A percentile compares a stretch with the other conserved stretches of the same genome.
Conservation (phyloP, 139 green algal species). For the Chlamydomonas sp. region DNA sequence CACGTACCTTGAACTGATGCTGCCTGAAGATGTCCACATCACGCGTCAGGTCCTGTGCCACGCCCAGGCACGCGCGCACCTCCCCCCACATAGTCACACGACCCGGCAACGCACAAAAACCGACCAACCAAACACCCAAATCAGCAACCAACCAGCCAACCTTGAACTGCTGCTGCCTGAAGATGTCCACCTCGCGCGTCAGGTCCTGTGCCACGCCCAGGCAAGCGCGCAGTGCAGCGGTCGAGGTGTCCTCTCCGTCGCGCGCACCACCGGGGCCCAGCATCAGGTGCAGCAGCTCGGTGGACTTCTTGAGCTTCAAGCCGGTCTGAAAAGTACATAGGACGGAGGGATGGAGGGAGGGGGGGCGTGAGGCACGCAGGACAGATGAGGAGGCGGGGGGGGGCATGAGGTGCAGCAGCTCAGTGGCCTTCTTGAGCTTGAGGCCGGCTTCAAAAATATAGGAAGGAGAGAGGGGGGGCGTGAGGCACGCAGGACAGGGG, state of each 20-base stretch:
- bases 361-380: no score
- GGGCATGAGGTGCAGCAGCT: neutral
- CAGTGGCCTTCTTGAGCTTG: neutral
- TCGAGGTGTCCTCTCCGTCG: slow-evolving; percentile 4
- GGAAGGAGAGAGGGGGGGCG: no score
- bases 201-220: slow-evolving; percentile 35
- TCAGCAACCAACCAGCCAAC: neutral
- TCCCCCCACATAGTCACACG: no score
- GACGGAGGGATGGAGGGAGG: no score
- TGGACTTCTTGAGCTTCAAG: slow-evolving; percentile 26
- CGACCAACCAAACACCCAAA: neutral
- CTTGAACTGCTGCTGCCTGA: slow-evolving; percentile 36
- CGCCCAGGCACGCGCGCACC: slow-evolving; percentile 33
- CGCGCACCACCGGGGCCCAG: slow-evolving; percentile 3
- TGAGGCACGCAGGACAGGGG: no score
- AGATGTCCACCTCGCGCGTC: slow-evolving; percentile 34
- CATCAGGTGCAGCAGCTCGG: slow-evolving; percentile 31
- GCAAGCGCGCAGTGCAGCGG: slow-evolving; percentile 27
- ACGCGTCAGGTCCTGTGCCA: slow-evolving; percentile 31
- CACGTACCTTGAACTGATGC: slow-evolving; percentile 30
- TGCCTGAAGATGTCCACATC: slow-evolving; percentile 40
- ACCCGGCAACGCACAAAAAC: no score
- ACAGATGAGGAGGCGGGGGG: neutral
- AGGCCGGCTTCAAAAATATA: no score
- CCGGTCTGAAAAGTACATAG: neutral